A percentile compares a stretch with the other conserved stretches of the same genome.
Conservation (phyloP, 371 early-diverging fungal species). For the Basidiobolus meristosporus region DNA sequence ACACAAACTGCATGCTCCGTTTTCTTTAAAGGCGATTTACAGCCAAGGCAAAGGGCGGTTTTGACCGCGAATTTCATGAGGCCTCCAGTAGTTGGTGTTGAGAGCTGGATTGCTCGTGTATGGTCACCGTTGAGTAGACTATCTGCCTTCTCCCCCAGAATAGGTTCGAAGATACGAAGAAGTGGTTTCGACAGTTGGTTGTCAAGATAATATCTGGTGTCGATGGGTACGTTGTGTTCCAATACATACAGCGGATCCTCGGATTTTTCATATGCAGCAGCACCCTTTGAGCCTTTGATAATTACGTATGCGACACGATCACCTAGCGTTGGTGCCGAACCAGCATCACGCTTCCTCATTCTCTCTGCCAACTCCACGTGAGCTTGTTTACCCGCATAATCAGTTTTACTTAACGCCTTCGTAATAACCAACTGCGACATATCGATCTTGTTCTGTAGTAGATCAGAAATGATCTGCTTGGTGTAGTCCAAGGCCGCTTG, state of each 20-base stretch:
- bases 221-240: constrained; percentile 97
- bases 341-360: constrained; percentile 94
- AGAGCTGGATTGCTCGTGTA: constrained; percentile 69
- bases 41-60: constrained; percentile 83
- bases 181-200: constrained; percentile 97
- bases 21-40: constrained; percentile 71
- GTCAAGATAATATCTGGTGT: constrained; percentile 97
- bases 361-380: constrained; percentile 94
- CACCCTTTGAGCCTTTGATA: constrained; percentile 71
- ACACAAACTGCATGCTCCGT: constrained; percentile 61
- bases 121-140: constrained; percentile 75
- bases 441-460: constrained; percentile 94
- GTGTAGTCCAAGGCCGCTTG: constrained; percentile 53
- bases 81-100: constrained; percentile 79
- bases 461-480: constrained; percentile 79
- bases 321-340: constrained; percentile 88
- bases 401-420: constrained; percentile 91
- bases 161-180: constrained; percentile 95
- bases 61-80: constrained; percentile 89
- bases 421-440: constrained; percentile 95
- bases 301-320: constrained; percentile 99
- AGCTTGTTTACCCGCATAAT: constrained; percentile 94
- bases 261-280: constrained; percentile 92
- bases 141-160: constrained; percentile 81
- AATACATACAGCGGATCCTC: constrained; percentile 99